These are phyloP conservation scores for Apiospora sp. DNA, from an alignment of 2,329 filamentous ascomycete species.

Conservation along the genomic window DNA sequence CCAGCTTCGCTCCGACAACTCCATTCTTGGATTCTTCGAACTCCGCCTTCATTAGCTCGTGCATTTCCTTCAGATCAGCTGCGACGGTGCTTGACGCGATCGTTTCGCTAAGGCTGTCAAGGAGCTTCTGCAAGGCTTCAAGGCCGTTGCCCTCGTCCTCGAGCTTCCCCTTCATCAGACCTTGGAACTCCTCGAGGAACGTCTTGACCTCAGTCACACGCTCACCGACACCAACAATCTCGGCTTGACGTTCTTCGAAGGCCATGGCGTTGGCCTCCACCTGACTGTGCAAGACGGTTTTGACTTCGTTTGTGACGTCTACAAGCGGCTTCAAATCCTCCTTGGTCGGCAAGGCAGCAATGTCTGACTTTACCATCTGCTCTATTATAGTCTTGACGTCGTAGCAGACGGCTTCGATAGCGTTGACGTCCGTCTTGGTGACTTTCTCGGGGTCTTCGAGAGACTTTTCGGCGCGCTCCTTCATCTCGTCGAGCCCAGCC, in stretches of 20 bases:
- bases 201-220: conserved; percentile 81
- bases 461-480: conserved; percentile 61
- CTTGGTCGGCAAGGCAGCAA: conserved; percentile 66
- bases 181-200: conserved; percentile 80
- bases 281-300: conserved; percentile 71
- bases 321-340: conserved; percentile 78
- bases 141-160: conserved; percentile 77
- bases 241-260: conserved; percentile 83
- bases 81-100: conserved; percentile 64
- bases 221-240: conserved; percentile 80
- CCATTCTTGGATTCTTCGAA: conserved; percentile 86
- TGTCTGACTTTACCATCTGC: conserved; percentile 74
- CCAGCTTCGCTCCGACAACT: conserved; percentile 82
- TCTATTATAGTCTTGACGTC: conserved; percentile 85
- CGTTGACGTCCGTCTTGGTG: conserved; percentile 83
- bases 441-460: conserved; percentile 69
- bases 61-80: conserved; percentile 74
- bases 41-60: conserved; percentile 80
- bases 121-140: conserved; percentile 74
- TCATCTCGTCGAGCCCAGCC: conserved; percentile 77
- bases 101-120: conserved; percentile 72
- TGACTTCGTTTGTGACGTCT: conserved; percentile 75
- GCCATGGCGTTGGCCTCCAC: conserved; percentile 79
- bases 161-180: conserved; percentile 78
- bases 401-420: conserved; percentile 81